These are phyloP conservation scores for Gossypium trilobum DNA, from an alignment of 441 rosid genomes.

Conservation along the genomic window DNA sequence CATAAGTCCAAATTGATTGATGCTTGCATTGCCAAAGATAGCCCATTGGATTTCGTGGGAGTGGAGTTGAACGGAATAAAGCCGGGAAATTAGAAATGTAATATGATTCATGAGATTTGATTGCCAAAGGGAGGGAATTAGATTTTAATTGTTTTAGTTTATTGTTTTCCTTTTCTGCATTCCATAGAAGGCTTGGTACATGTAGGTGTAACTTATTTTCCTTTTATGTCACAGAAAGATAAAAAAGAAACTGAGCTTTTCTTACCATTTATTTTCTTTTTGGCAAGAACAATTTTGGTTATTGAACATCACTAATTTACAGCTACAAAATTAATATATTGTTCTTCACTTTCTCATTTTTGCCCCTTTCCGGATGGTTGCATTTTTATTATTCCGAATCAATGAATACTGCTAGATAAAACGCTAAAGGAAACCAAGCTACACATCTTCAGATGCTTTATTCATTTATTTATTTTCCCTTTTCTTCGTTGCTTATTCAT, in stretches of 20 bases:
- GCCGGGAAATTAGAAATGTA: conserved; percentile 30
- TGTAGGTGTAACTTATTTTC: conserved; percentile 33
- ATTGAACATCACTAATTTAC: not conserved
- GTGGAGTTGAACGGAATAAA: conserved; percentile 40
- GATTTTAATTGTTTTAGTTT: conserved; percentile 34
- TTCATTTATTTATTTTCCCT: not conserved
- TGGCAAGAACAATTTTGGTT: conserved; percentile 1
- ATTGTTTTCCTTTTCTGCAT: conserved; percentile 23
- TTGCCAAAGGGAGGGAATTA: conserved; percentile 25
- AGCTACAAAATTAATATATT: not conserved
- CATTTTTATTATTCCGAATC: not conserved
- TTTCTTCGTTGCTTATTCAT: not conserved
- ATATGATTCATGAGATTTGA: conserved; percentile 43
- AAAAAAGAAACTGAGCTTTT: conserved; percentile 16
- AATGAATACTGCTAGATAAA: not conserved
- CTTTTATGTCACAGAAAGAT: conserved; percentile 35
- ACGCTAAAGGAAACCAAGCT: not conserved
- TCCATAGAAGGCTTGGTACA: conserved; percentile 40
- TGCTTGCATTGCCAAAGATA: conserved; percentile 23
- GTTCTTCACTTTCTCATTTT: not conserved
- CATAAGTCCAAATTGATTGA: conserved; percentile 22
- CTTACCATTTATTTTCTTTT: not conserved
- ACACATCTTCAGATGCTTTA: not conserved
- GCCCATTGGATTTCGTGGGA: conserved; percentile 34
- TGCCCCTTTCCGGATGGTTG: not conserved